These are phyloP conservation scores for Phytophthora megakarya DNA, from an alignment of 352 stramenopile genomes.

Conservation along the genomic window DNA sequence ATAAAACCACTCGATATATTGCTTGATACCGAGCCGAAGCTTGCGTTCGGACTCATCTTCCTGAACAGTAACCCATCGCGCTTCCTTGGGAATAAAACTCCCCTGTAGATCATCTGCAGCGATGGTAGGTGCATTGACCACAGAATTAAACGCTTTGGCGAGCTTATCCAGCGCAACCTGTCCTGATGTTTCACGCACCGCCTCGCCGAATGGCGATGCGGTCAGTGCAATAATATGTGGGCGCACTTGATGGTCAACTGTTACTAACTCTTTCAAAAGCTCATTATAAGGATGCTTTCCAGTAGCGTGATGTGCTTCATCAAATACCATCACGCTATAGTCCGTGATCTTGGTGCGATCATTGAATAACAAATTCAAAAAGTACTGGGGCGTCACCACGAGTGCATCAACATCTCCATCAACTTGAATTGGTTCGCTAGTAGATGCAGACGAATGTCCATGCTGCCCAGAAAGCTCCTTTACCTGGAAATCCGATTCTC, in stretches of 20 bases:
- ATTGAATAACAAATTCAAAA: conserved; percentile 61
- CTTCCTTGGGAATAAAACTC: conserved; percentile 61
- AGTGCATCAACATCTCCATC: conserved; percentile 46
- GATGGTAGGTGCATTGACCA: conserved; percentile 69
- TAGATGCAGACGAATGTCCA: conserved; percentile 11
- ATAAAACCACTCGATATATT: conserved; percentile 55
- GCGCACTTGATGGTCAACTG: conserved; percentile 25
- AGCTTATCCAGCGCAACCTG: conserved; percentile 48
- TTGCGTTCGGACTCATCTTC: conserved; percentile 39
- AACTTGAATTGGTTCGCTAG: conserved; percentile 17
- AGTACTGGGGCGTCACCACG: conserved; percentile 73
- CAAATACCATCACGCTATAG: conserved; percentile 79
- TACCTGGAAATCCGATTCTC: conserved; percentile 65
- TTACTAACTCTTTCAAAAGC: conserved; percentile 50
- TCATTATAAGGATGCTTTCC: conserved; percentile 66
- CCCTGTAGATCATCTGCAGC: conserved; percentile 45
- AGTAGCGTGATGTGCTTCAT: conserved; percentile 80
- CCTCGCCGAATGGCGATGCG: conserved; percentile 75
- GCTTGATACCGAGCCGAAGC: conserved; percentile 49
- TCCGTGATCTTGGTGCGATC: conserved; percentile 45
- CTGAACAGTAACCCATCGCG: conserved; percentile 60
- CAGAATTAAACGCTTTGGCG: conserved; percentile 48
- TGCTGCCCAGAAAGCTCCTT: conserved; percentile 65
- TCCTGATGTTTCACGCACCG: conserved; percentile 40
- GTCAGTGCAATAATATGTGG: conserved; percentile 72